Conservation (phyloP, 768 basidiomycete species). For the Hysterangium stoloniferum region DNA sequence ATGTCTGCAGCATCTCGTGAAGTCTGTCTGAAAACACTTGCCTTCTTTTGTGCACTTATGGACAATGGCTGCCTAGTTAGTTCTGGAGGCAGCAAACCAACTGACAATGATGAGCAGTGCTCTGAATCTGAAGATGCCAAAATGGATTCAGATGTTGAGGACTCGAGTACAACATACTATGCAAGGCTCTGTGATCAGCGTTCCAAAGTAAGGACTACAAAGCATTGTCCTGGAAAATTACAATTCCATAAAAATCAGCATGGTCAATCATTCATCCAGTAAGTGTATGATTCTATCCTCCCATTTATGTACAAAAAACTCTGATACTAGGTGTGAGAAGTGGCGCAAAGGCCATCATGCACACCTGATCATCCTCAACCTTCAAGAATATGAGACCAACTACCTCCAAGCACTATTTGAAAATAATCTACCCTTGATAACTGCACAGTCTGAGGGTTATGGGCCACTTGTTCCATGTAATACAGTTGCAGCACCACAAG, state of each 20-base stretch:
- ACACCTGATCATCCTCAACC: constrained; percentile 19
- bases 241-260: constrained; percentile 3
- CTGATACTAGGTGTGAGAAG: constrained; percentile 9
- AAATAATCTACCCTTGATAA: constrained; percentile 4
- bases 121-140: not conserved
- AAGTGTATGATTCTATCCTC: not conserved
- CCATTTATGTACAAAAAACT: not conserved
- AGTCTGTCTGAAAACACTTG: constrained; percentile 19
- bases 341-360: not conserved
- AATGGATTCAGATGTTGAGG: not conserved
- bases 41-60: constrained; percentile 17
- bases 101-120: not conserved
- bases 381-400: constrained; percentile 17
- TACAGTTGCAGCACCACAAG: constrained; percentile 14
- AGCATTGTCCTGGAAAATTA: constrained; percentile 10
- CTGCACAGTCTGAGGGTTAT: constrained; percentile 13
- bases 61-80: constrained; percentile 18
- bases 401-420: constrained; percentile 20
- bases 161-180: no score
- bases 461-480: constrained; percentile 19
- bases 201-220: not conserved
- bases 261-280: constrained; percentile 9
- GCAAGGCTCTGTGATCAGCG: no score
- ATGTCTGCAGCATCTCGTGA: not conserved
- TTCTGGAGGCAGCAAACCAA: not conserved